These are phyloP conservation scores for Singerocomus inundabilis DNA, from an alignment of 1,284 basidiomycete species.

Conservation along the genomic window DNA sequence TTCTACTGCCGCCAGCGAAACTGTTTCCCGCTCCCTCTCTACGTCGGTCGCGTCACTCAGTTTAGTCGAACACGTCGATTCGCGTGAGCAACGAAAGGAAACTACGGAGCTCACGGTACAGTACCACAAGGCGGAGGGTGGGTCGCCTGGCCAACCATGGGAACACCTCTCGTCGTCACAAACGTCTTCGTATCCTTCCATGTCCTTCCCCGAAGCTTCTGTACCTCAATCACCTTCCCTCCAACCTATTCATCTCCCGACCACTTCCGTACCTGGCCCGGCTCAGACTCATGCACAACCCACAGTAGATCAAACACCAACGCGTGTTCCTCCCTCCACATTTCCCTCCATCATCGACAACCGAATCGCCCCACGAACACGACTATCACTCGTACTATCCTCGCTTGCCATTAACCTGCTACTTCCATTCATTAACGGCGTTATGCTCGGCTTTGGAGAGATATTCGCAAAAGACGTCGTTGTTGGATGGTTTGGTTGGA, in stretches of 20 bases:
- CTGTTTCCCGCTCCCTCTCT: conserved; percentile 17
- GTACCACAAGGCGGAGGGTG: conserved; percentile 15
- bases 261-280: conserved; percentile 24
- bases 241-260: conserved; percentile 28
- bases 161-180: conserved; percentile 63
- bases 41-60: conserved; percentile 22
- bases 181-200: conserved; percentile 73
- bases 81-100: conserved; percentile 44
- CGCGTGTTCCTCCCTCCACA: conserved; percentile 47
- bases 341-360: conserved; percentile 81
- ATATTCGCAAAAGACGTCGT: conserved; percentile 92
- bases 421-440: conserved; percentile 94
- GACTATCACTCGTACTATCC: conserved; percentile 72
- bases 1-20: conserved; percentile 16
- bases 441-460: conserved; percentile 98
- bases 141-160: conserved; percentile 59
- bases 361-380: conserved; percentile 60
- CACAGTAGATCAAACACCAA: conserved; percentile 16
- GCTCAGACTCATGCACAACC: conserved; percentile 5
- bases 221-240: conserved; percentile 46
- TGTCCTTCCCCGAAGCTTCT: conserved; percentile 61
- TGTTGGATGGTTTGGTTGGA: conserved; percentile 60
- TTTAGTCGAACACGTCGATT: conserved; percentile 40
- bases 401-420: conserved; percentile 90
- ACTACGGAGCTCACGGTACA: background rate